Evolutionary conservation across 371 early-diverging fungal genomes (phyloP).

Genomic region (Syncephalastrum sp.): DNA sequence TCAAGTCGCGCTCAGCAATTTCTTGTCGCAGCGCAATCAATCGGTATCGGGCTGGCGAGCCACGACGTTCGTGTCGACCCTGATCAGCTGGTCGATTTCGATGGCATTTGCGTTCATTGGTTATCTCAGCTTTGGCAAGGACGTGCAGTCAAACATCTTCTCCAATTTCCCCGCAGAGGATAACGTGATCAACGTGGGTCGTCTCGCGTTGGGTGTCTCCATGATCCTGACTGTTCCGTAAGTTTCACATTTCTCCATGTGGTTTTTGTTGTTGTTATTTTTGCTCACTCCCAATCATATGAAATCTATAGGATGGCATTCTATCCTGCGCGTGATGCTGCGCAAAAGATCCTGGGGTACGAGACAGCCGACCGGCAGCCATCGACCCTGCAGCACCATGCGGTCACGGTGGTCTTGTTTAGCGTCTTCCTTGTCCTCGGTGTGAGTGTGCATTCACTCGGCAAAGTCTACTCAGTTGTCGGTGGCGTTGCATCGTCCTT

Average conservation of each 20-base stretch:
- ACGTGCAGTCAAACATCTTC: conserved; percentile 57
- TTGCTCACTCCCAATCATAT: not conserved
- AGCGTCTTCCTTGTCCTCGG: conserved; percentile 42
- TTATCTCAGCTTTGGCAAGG: conserved; percentile 55
- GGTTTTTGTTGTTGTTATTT: conserved; percentile 1
- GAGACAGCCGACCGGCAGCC: conserved; percentile 45
- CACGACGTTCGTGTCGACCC: conserved; percentile 45
- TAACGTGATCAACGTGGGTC: conserved; percentile 50
- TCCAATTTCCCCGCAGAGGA: conserved; percentile 57
- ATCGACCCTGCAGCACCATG: conserved; percentile 40
- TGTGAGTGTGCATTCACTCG: conserved; percentile 43
- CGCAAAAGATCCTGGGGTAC: conserved; percentile 53
- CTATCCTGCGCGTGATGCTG: conserved; percentile 56
- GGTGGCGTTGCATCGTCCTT: conserved; percentile 58
- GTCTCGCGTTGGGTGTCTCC: conserved; percentile 52
- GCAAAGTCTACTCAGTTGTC: conserved; percentile 54
- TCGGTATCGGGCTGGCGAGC: conserved; percentile 44
- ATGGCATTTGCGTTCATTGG: conserved; percentile 61
- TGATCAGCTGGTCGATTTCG: conserved; percentile 51
- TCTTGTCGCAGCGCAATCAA: conserved; percentile 45
- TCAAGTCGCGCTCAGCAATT: conserved; percentile 59
- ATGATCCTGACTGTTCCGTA: conserved; percentile 59
- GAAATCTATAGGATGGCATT: conserved; percentile 42
- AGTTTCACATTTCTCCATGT: conserved; percentile 15
- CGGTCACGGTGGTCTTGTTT: conserved; percentile 43